Percentiles rank a stretch among this genome's conserved stretches.
Evolutionary conservation across 2,329 filamentous ascomycete species (phyloP).

Genomic region (Neopestalotiopsis rosae): DNA sequence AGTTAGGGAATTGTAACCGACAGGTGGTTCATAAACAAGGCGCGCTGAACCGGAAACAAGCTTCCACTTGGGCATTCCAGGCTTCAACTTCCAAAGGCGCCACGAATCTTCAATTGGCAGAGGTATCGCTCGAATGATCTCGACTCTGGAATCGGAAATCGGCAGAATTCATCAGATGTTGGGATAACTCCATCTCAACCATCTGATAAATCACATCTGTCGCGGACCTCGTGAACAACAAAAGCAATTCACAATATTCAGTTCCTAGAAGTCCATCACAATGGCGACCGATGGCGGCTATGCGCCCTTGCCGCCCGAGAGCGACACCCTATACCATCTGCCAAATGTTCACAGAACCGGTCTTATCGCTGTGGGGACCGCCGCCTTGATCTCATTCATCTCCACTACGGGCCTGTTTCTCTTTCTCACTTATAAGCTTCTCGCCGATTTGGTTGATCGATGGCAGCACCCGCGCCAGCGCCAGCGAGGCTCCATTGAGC

Average conservation of each 20-base stretch:
- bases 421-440: conserved; percentile 21
- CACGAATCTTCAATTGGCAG: too few relatives aligned
- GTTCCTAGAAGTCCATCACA: neutral
- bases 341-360: conserved; percentile 18
- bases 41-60: too few relatives aligned
- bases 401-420: conserved; percentile 19
- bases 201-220: too few relatives aligned
- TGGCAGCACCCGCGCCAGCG: neutral
- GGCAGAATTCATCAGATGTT: too few relatives aligned
- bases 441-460: neutral
- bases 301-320: conserved; percentile 1
- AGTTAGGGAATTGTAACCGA: too few relatives aligned
- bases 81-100: too few relatives aligned
- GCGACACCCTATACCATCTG: conserved; percentile 11
- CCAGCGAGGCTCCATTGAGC: neutral
- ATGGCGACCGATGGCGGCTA: conserved; percentile 4
- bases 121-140: too few relatives aligned
- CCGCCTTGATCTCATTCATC: conserved; percentile 21
- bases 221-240: neutral
- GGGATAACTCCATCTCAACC: too few relatives aligned
- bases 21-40: too few relatives aligned
- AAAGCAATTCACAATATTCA: neutral
- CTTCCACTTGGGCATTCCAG: too few relatives aligned
- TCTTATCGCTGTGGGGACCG: conserved; percentile 19
- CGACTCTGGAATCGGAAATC: too few relatives aligned